phyloP scores from a whole-genome alignment of 75 land plant species.

The Picea glauca region DNA sequence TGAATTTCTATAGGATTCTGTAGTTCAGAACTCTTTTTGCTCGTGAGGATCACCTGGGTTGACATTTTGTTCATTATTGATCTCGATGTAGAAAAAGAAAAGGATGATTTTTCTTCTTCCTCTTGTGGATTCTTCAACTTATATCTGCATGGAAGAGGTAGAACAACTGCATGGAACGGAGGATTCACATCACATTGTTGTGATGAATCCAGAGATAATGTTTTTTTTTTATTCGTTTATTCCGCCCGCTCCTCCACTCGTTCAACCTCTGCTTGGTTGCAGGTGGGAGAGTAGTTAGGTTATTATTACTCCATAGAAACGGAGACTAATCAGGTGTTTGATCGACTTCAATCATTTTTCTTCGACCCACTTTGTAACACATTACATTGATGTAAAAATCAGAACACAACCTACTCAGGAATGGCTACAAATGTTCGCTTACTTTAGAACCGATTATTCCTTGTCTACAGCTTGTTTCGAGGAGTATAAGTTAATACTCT shows the following conservation, averaged over 20 bases:
- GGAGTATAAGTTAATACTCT: no score
- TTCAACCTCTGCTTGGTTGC: constrained; percentile 3
- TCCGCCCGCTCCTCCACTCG: neutral
- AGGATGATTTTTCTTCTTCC: neutral
- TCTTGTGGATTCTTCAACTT: constrained; percentile 1
- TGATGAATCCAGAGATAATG: neutral
- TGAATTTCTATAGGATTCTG: constrained; percentile 6
- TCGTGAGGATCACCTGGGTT: neutral
- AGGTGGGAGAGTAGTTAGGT: neutral
- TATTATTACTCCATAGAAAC: neutral
- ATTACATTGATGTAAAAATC: no score
- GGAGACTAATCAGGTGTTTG: neutral
- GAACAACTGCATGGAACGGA: neutral
- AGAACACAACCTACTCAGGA: no score
- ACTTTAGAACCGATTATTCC: no score
- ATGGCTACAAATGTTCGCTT: no score
- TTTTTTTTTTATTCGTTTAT: constrained; percentile 5
- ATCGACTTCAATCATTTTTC: neutral
- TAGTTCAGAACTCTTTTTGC: neutral
- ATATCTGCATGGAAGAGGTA: constrained; percentile 10
- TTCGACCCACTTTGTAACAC: neutral
- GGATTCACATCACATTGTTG: neutral
- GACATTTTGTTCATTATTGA: constrained; percentile 3
- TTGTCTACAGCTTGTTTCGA: no score
- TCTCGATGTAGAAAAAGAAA: neutral